Evolutionary conservation across 768 basidiomycete genomes (phyloP), one percentile per base, ranked within the genome.

Genomic region (Leccinum broughii): DNA sequence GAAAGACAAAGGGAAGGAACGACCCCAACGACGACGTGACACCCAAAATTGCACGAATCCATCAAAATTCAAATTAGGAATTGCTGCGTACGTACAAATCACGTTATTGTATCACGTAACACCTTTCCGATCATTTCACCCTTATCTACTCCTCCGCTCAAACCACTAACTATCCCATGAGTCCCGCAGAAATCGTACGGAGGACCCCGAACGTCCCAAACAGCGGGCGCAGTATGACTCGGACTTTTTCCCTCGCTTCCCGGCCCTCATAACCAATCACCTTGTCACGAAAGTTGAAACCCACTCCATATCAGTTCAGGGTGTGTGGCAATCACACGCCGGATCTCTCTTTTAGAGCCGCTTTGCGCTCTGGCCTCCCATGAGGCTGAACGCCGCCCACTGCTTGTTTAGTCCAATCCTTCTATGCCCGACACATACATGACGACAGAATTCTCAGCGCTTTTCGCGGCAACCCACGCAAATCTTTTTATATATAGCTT

Each of bases 31-130:
- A 62, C 61, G 54, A 64, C 60, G 68, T 70, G 69, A 71, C 69
- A 69, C 50, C 66, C 66, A 65, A 69, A 69, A 69, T 70, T 66
- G 68, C 69, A 44, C 62, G 63, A 60, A 62, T 60, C 62, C 71
- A 72, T 72, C 71, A 73, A 69, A 71, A 71, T 70, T 68, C 68
- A 71, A 72, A 72, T 72, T 59, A 58, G 64, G 63, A 46, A 20
- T 68, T 69, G 61, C 70, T 69, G 70, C 65, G 70, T 72, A 71
- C 46, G 64, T 68, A 55, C 9, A 13, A 5, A 60, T 65, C 64
- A 70, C 66, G 68, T 72, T 72, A 72, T 61, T 60, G n/a, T 48
- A 67, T 70, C 35, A 65, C 65, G 57, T 72, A 70, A 70, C 41
- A 69, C 62, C 51, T 67, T 55, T 51, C 69, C 68, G 68, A 71